These are phyloP conservation scores for Mucor circinelloides DNA, from an alignment of 371 early-diverging fungal species.

Conservation along the genomic window DNA sequence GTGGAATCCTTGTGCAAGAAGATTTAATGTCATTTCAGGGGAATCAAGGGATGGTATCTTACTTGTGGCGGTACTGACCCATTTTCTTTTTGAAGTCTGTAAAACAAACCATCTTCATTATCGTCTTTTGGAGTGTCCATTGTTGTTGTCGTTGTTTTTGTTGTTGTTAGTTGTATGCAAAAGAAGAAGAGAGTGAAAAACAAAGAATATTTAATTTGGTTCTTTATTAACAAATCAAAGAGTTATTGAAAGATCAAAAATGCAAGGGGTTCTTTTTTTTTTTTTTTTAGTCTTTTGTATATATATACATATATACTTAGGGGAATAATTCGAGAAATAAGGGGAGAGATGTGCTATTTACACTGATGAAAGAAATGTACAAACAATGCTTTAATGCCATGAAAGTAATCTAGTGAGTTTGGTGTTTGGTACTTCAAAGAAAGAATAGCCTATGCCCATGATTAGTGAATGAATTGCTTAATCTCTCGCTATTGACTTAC, in stretches of 20 bases:
- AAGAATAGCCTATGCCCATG: slow-evolving; percentile 24
- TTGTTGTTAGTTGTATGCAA: background rate
- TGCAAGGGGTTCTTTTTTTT: slow-evolving; percentile 17
- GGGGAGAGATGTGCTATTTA: background rate
- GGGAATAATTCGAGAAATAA: slow-evolving; percentile 18
- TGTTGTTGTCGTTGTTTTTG: background rate
- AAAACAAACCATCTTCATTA: slow-evolving; percentile 14
- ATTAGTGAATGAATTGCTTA: background rate
- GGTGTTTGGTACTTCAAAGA: slow-evolving; percentile 32
- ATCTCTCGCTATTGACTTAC: slow-evolving; percentile 9
- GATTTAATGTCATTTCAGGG: background rate
- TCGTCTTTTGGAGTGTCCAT: background rate
- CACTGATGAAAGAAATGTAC: background rate
- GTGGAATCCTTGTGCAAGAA: slow-evolving; percentile 49
- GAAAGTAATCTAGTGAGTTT: slow-evolving; percentile 19
- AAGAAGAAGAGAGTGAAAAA: background rate
- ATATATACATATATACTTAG: background rate
- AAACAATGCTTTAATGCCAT: slow-evolving; percentile 18
- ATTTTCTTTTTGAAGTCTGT: slow-evolving; percentile 41
- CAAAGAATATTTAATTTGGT: background rate
- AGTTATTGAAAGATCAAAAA: slow-evolving; percentile 12
- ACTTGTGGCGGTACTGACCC: slow-evolving; percentile 44
- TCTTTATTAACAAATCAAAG: background rate
- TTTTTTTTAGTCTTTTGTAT: background rate
- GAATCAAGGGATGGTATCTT: background rate